Conservation (phyloP, 306 rosid genomes). For the Vigna mungo region DNA sequence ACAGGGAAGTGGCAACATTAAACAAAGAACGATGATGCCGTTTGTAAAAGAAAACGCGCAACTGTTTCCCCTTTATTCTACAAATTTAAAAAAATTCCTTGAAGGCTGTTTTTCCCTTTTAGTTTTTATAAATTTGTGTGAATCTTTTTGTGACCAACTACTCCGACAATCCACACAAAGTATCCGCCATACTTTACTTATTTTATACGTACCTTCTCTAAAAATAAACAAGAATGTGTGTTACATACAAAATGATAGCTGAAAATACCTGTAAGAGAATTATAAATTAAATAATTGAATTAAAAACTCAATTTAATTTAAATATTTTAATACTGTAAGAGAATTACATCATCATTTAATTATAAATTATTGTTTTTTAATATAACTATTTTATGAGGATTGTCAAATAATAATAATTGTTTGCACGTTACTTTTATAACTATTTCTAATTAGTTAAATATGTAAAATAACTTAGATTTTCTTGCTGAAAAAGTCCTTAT, state of each 20-base stretch:
- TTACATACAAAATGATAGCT: not conserved
- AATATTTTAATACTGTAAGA: too few species aligned
- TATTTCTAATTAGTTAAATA: too few species aligned
- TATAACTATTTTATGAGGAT: too few species aligned
- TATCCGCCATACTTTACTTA: conserved; percentile 51
- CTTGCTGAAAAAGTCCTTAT: too few species aligned
- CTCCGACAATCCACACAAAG: conserved; percentile 84
- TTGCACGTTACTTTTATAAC: too few species aligned
- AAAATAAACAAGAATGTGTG: not conserved
- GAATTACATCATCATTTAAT: too few species aligned
- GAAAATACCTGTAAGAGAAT: not conserved
- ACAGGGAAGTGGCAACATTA: not conserved
- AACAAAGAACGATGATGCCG: conserved; percentile 18
- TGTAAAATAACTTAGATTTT: too few species aligned
- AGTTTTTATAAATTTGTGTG: conserved; percentile 29
- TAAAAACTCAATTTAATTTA: too few species aligned
- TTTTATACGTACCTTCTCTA: conserved; percentile 28
- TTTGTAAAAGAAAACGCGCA: conserved; percentile 45
- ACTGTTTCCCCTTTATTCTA: conserved; percentile 45
- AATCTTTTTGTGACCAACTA: conserved; percentile 77
- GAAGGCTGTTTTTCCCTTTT: conserved; percentile 35
- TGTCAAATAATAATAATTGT: too few species aligned
- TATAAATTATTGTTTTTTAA: too few species aligned
- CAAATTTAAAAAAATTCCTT: conserved; percentile 10
- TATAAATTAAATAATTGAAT: too few species aligned